A percentile compares a stretch with the other conserved stretches of the same genome.
phyloP scores from a whole-genome alignment of 192 early-diverging fungal genomes.

The Coemansia sp. region DNA sequence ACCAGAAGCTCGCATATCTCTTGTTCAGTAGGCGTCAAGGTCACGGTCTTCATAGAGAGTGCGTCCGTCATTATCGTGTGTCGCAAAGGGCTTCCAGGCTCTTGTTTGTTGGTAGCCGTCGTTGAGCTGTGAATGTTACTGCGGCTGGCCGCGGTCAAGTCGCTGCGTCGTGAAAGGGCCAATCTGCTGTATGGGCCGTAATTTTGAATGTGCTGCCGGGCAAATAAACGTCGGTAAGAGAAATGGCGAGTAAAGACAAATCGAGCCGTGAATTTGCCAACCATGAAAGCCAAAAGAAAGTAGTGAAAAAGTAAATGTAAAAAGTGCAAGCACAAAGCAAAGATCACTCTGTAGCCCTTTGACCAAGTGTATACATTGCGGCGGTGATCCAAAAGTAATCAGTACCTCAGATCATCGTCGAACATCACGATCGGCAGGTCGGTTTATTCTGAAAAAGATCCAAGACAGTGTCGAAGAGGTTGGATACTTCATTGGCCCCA shows the following conservation, averaged over 20 bases:
- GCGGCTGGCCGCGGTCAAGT: background rate
- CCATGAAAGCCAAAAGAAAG: background rate
- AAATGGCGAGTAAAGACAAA: constrained; percentile 2
- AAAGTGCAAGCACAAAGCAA: background rate
- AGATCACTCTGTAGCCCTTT: background rate
- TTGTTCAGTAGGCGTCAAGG: constrained; percentile 61
- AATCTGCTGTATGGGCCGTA: background rate
- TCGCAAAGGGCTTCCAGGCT: background rate
- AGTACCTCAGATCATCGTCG: background rate
- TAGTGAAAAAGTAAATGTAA: background rate
- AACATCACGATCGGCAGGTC: background rate
- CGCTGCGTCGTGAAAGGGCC: background rate
- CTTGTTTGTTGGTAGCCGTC: background rate
- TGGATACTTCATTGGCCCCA: no score
- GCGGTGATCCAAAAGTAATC: background rate
- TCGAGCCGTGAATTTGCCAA: background rate
- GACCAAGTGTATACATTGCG: background rate
- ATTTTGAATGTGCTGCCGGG: background rate
- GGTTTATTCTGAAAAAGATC: no score
- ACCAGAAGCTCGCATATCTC: constrained; percentile 70
- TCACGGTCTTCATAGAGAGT: constrained; percentile 34
- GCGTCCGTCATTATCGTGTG: background rate
- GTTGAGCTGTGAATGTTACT: background rate
- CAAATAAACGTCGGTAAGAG: constrained; percentile 1
- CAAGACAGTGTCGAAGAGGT: no score